phyloP scores from a whole-genome alignment of 108 stramenopile genomes.

The Chaetoceros muelleri region DNA sequence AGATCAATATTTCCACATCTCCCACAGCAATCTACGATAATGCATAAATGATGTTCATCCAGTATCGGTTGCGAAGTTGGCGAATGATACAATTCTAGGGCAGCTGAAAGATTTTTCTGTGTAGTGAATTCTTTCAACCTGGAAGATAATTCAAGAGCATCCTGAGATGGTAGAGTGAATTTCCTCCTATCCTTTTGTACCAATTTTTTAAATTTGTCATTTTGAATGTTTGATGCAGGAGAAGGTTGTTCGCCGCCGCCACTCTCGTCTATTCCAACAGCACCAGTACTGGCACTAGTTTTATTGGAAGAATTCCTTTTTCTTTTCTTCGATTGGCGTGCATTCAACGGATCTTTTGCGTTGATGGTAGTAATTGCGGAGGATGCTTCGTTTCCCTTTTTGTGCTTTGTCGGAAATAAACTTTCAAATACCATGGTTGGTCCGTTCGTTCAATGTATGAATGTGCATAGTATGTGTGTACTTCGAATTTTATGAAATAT shows the following conservation, averaged over 20 bases:
- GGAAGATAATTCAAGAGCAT: slow-evolving; percentile 48
- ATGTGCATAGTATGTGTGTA: too few relatives aligned
- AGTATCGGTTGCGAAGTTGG: slow-evolving; percentile 32
- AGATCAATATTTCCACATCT: slow-evolving; percentile 53
- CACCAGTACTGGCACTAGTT: not conserved
- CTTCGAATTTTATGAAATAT: too few relatives aligned
- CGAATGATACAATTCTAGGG: slow-evolving; percentile 41
- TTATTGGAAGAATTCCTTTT: not conserved
- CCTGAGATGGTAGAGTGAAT: slow-evolving; percentile 18
- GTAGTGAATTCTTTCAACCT: slow-evolving; percentile 49
- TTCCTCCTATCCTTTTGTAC: not conserved
- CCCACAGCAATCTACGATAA: slow-evolving; percentile 69
- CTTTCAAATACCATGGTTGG: slow-evolving; percentile 4
- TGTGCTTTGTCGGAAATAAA: slow-evolving; percentile 22
- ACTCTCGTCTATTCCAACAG: too few relatives aligned
- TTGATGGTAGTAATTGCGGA: too few relatives aligned
- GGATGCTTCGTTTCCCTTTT: slow-evolving; percentile 18
- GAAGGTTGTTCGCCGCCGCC: not conserved
- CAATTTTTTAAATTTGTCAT: not conserved
- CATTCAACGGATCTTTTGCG: slow-evolving; percentile 1
- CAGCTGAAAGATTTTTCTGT: slow-evolving; percentile 55
- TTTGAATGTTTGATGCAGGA: not conserved
- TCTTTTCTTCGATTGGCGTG: not conserved
- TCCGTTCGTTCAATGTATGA: too few relatives aligned
- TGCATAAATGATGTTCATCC: slow-evolving; percentile 73